Percentiles rank a stretch among this genome's conserved stretches.
Evolutionary conservation across 1,284 basidiomycete species (phyloP).

Genomic region (Naganishia cerealis): DNA sequence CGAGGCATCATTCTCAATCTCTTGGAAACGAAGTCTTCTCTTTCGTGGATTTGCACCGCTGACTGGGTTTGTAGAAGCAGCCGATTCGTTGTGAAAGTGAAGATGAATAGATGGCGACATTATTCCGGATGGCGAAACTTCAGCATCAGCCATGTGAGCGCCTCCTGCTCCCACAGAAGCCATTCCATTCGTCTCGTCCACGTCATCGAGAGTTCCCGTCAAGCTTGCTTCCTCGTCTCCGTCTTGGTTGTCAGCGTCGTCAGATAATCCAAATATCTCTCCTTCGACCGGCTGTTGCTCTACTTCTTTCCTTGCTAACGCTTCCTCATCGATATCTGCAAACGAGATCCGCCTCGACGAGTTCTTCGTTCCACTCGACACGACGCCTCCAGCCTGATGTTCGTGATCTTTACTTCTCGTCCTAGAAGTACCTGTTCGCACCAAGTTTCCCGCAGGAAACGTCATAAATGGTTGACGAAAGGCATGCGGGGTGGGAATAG

Average conservation of each 20-base stretch:
- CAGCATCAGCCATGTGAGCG: not conserved
- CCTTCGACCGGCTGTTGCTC: constrained; percentile 10
- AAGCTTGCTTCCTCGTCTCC: not conserved
- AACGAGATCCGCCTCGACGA: constrained; percentile 11
- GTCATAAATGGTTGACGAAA: constrained; percentile 12
- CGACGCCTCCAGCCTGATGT: not conserved
- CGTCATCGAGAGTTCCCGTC: not conserved
- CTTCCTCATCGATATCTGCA: not conserved
- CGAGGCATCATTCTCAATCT: not conserved
- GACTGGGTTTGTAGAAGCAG: not conserved
- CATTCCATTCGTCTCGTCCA: not conserved
- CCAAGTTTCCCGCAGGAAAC: constrained; percentile 13
- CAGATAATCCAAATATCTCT: constrained; percentile 13
- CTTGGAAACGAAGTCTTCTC: constrained; percentile 15
- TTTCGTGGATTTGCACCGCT: not conserved
- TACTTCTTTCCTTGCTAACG: not conserved
- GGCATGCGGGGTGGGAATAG: not conserved
- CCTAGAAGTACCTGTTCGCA: not conserved
- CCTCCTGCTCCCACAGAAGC: not conserved
- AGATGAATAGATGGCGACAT: constrained; percentile 15
- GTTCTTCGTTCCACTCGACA: not conserved
- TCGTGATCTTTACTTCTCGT: not conserved
- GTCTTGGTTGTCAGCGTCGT: not conserved
- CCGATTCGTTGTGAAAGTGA: constrained; percentile 15
- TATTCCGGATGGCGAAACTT: not conserved